Evolutionary conservation across 2,329 filamentous ascomycete genomes (phyloP).

Genomic region (Penicillium sp.): DNA sequence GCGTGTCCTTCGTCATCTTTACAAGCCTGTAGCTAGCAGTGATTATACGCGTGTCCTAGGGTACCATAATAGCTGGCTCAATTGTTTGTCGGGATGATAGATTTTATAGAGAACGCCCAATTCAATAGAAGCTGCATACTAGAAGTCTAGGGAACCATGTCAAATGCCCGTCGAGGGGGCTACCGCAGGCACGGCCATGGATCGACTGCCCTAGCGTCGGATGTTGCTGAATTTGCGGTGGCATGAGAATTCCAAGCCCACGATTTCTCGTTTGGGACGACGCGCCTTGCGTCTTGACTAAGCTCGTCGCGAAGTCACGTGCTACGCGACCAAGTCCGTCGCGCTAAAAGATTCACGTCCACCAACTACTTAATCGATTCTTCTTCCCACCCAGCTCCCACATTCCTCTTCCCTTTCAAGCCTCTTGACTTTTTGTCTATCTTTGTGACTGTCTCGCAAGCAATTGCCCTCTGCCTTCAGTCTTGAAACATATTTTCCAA

Average conservation of each 20-base stretch:
- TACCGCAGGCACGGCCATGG: conserved; percentile 19
- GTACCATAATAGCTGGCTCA: background rate
- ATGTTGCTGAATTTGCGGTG: conserved; percentile 22
- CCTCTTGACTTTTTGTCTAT: conserved; percentile 14
- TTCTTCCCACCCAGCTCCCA: conserved; percentile 28
- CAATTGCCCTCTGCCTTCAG: conserved; percentile 21
- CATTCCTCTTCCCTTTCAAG: conserved; percentile 29
- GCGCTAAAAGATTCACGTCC: conserved; percentile 38
- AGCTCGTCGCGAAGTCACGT: conserved; percentile 36
- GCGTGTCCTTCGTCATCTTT: conserved; percentile 3
- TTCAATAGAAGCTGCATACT: background rate
- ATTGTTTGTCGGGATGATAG: background rate
- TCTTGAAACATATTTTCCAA: conserved; percentile 45
- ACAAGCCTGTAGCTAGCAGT: background rate
- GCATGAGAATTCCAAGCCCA: conserved; percentile 22
- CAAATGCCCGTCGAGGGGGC: conserved; percentile 11
- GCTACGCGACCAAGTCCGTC: conserved; percentile 39
- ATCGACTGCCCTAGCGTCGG: conserved; percentile 24
- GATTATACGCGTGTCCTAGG: background rate
- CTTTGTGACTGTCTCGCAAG: conserved; percentile 22
- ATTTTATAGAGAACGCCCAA: background rate
- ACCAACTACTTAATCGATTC: conserved; percentile 33
- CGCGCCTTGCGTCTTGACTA: conserved; percentile 21
- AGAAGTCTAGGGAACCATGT: background rate
- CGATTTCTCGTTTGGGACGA: conserved; percentile 1